These are phyloP conservation scores for Tympanopsis confertula DNA, from an alignment of 2,329 filamentous ascomycete genomes.

Conservation along the genomic window DNA sequence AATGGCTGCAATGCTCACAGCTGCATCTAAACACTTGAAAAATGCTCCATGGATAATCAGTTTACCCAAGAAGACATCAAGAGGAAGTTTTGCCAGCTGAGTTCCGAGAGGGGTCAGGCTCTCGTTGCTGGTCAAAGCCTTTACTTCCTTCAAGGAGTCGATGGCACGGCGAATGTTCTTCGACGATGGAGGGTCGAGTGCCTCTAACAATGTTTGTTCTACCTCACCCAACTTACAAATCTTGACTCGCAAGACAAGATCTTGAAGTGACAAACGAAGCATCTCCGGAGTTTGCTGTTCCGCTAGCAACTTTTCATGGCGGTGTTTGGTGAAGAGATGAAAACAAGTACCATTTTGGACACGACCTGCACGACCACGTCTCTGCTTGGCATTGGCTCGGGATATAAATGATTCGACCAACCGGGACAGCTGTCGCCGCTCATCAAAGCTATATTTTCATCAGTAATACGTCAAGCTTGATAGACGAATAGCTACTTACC, in stretches of 20 bases:
- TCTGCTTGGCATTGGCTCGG: slow-evolving; percentile 86
- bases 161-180: slow-evolving; percentile 91
- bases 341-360: slow-evolving; percentile 93
- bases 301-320: slow-evolving; percentile 57
- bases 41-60: slow-evolving; percentile 76
- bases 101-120: slow-evolving; percentile 76
- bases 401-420: slow-evolving; percentile 93
- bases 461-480: background rate
- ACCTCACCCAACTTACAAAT: slow-evolving; percentile 93
- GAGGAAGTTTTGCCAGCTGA: slow-evolving; percentile 75
- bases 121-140: slow-evolving; percentile 70
- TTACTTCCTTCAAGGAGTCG: slow-evolving; percentile 85
- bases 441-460: slow-evolving; percentile 43
- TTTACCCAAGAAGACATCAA: slow-evolving; percentile 92
- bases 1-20: slow-evolving; percentile 83
- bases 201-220: slow-evolving; percentile 76
- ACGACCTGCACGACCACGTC: slow-evolving; percentile 84
- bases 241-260: slow-evolving; percentile 90
- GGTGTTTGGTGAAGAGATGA: slow-evolving; percentile 83
- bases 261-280: slow-evolving; percentile 84
- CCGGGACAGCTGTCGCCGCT: slow-evolving; percentile 78
- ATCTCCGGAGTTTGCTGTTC: slow-evolving; percentile 96
- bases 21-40: slow-evolving; percentile 84
- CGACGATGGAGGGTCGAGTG: slow-evolving; percentile 76
- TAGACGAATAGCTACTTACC: slow-evolving; percentile 28